Base-by-base conservation (phyloP, 2,329 filamentous ascomycete species). In the Clonostachys chloroleuca region DNA sequence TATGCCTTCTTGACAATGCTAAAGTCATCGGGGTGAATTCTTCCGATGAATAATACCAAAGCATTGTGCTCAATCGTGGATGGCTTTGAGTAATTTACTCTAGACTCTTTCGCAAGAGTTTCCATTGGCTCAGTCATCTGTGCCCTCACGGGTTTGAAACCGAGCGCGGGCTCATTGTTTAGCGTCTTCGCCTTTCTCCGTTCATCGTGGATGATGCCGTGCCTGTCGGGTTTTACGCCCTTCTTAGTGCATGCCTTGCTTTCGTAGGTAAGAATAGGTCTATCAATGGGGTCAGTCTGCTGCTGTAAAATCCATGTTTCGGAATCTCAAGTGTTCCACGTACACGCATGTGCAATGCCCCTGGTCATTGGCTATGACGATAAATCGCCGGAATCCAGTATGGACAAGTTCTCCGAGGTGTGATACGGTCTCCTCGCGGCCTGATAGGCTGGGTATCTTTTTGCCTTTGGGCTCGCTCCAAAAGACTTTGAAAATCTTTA, bases 271-370 rank as follows among this genome's bases (percentile, higher is more conserved):
- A 75, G 61, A 44, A 83, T 80, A 2, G 78, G 77, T 12, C 78
- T 81, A 47, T 5, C 5, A 34, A 34, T 9, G 33, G 53, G 14
- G 40, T 47, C 41, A 47, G 46, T 16, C 36, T 42, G 24, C 44
- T 47, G 16, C 33, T 33, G n/a, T 7, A 34, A 18, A 14, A 47
- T 40, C 14, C 3, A 7, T 7, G 16, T 14, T 45, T 16, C 14
- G 33, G 4, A 2, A 5, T 18, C 12, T 12, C 13, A 18, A n/a
- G 10, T 13, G 10, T 17, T 35, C 33, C 10, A 59, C 74, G 67
- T 69, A 81, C 77, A 82, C 74, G 65, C 78, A 81, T 20, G 69
- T 73, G 51, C 73, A 77, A 51, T 80, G 74, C 3, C 78, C 78
- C 16, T 69, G 64, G 24, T 76, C 71, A 43, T 71, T 77, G 2